Evolutionary conservation across 73 alveolate genomes (phyloP).

Genomic region (Paramecium pentaurelia): DNA sequence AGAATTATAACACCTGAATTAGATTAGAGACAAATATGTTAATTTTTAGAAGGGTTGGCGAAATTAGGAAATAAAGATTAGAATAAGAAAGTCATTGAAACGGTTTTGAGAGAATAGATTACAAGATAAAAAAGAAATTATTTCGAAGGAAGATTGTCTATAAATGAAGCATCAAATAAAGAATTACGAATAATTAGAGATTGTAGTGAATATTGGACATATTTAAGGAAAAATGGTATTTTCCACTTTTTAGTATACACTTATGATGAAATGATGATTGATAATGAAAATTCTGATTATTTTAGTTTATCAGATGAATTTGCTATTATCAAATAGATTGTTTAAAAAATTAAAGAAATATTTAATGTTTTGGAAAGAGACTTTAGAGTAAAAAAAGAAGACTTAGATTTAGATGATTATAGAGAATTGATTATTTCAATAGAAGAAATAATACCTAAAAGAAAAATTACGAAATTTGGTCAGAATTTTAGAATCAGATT

Average conservation of each 20-base stretch:
- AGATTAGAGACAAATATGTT: slow-evolving; percentile 13
- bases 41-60: slow-evolving; percentile 45
- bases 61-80: background rate
- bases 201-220: slow-evolving; percentile 56
- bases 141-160: background rate
- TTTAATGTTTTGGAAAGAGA: slow-evolving; percentile 41
- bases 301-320: slow-evolving; percentile 34
- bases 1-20: slow-evolving; percentile 42
- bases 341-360: background rate
- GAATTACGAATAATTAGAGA: slow-evolving; percentile 33
- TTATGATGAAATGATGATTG: slow-evolving; percentile 49
- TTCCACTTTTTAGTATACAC: slow-evolving; percentile 53
- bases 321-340: slow-evolving; percentile 28
- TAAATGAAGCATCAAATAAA: background rate
- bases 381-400: slow-evolving; percentile 31
- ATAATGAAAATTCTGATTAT: slow-evolving; percentile 23
- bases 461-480: slow-evolving; percentile 18
- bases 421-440: slow-evolving; percentile 27
- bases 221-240: slow-evolving; percentile 48
- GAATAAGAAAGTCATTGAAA: background rate
- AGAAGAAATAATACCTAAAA: slow-evolving; percentile 26
- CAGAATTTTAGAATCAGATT: slow-evolving; percentile 9
- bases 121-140: background rate
- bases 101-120: background rate
- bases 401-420: slow-evolving; percentile 19